Evolutionary conservation across 768 basidiomycete species (phyloP).

Genomic region (Lactarius hatsudake): DNA sequence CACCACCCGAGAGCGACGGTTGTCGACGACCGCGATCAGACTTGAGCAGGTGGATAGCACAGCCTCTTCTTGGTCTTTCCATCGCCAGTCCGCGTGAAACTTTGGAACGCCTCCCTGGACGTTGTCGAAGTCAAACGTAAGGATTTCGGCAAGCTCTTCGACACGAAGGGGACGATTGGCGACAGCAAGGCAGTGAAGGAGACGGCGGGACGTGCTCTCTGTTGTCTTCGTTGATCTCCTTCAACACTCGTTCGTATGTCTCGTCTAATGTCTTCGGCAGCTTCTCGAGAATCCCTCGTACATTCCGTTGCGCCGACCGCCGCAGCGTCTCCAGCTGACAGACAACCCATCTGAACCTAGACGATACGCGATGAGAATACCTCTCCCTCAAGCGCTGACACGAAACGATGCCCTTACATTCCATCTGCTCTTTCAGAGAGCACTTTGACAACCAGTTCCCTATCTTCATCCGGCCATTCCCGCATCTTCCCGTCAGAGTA

Average conservation of each 20-base stretch:
- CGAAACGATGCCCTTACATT: too few species aligned
- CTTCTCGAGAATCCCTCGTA: neutral
- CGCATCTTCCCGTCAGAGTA: too few species aligned
- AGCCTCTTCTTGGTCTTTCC: conserved; percentile 5
- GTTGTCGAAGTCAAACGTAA: neutral
- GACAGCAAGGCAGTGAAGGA: conserved; percentile 5
- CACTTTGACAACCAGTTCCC: too few species aligned
- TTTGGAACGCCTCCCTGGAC: neutral
- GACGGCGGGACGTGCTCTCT: neutral
- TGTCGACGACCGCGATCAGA: neutral
- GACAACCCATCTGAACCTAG: neutral
- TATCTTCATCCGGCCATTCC: too few species aligned
- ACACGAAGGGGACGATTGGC: conserved; percentile 3
- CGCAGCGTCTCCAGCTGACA: conserved; percentile 5
- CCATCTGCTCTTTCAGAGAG: too few species aligned
- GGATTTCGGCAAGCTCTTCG: neutral
- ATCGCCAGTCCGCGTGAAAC: neutral
- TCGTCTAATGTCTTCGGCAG: conserved; percentile 3
- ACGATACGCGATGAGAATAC: too few species aligned
- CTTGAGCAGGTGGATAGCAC: neutral
- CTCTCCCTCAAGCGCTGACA: too few species aligned
- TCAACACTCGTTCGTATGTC: neutral
- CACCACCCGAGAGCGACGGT: neutral
- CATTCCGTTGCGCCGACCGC: neutral
- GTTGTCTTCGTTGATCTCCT: neutral